phyloP scores from a whole-genome alignment of 75 land plant species.

The Cupressus sempervirens region DNA sequence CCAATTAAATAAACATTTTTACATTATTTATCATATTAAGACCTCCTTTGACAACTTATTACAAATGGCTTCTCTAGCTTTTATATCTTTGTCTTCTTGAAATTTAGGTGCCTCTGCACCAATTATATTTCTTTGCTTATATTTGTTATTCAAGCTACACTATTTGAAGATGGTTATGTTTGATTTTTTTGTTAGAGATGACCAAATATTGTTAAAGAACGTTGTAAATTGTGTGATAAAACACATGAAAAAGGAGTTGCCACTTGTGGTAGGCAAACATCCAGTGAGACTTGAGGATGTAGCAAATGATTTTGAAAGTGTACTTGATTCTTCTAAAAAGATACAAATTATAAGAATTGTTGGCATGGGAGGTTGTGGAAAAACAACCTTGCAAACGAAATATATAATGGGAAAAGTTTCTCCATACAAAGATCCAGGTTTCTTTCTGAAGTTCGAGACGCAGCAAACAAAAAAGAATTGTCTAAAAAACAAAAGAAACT shows the following conservation, averaged over 20 bases:
- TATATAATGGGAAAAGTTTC: neutral
- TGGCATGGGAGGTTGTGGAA: neutral
- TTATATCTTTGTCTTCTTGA: too few relatives aligned
- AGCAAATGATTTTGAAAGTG: neutral
- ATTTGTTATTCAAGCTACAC: too few relatives aligned
- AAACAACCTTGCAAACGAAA: neutral
- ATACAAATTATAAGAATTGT: neutral
- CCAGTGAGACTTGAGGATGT: neutral
- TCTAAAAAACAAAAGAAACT: neutral
- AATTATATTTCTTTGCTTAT: too few relatives aligned
- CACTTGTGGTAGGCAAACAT: neutral
- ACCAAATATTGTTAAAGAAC: neutral
- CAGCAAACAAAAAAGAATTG: neutral
- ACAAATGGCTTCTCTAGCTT: too few relatives aligned
- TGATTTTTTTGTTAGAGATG: neutral
- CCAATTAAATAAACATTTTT: too few relatives aligned
- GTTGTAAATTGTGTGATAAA: neutral
- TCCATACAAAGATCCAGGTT: neutral
- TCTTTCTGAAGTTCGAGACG: neutral
- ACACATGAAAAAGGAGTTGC: too few relatives aligned
- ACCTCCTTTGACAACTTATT: too few relatives aligned
- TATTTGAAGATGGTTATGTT: too few relatives aligned
- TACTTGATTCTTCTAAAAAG: neutral
- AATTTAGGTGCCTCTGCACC: too few relatives aligned
- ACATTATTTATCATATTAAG: too few relatives aligned